Conservation (phyloP, 768 basidiomycete genomes). For the Lanmaoa rubissima region DNA sequence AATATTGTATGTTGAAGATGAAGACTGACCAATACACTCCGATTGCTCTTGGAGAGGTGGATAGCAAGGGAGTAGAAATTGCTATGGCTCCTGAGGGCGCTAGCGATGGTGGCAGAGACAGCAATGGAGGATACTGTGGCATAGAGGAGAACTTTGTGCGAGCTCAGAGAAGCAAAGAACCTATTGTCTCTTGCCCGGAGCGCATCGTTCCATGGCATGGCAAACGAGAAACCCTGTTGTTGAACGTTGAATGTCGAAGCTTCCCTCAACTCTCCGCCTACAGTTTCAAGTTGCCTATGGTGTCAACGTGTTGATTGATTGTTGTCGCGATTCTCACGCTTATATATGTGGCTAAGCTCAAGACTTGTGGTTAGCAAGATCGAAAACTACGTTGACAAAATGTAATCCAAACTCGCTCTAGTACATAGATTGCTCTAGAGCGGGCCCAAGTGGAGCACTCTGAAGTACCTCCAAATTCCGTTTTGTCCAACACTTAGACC, state of each 20-base stretch:
- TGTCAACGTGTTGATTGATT: slow-evolving; percentile 1
- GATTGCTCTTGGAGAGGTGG: slow-evolving; percentile 87
- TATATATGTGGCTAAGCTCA: too few relatives aligned
- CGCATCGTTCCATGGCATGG: slow-evolving; percentile 51
- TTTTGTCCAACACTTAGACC: too few relatives aligned
- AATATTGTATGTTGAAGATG: neutral
- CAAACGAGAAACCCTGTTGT: neutral
- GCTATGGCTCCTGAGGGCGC: slow-evolving; percentile 77
- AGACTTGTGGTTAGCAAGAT: too few relatives aligned
- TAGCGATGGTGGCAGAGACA: slow-evolving; percentile 69
- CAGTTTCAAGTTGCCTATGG: neutral
- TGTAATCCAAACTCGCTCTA: too few relatives aligned
- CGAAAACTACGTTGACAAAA: too few relatives aligned
- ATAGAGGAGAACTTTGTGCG: slow-evolving; percentile 71
- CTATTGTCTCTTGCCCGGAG: slow-evolving; percentile 52
- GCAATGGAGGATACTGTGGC: slow-evolving; percentile 62
- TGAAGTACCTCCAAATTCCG: too few relatives aligned
- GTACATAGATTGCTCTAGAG: too few relatives aligned
- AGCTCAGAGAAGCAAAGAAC: slow-evolving; percentile 47
- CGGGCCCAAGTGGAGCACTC: too few relatives aligned
- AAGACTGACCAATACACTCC: slow-evolving; percentile 79
- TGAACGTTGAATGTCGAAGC: neutral
- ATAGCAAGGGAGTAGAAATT: slow-evolving; percentile 96
- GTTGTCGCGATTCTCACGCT: too few relatives aligned
- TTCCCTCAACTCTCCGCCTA: too few relatives aligned